Evolutionary conservation across 176 grass and related monocot species (phyloP).

Genomic region (Lolium perenne): DNA sequence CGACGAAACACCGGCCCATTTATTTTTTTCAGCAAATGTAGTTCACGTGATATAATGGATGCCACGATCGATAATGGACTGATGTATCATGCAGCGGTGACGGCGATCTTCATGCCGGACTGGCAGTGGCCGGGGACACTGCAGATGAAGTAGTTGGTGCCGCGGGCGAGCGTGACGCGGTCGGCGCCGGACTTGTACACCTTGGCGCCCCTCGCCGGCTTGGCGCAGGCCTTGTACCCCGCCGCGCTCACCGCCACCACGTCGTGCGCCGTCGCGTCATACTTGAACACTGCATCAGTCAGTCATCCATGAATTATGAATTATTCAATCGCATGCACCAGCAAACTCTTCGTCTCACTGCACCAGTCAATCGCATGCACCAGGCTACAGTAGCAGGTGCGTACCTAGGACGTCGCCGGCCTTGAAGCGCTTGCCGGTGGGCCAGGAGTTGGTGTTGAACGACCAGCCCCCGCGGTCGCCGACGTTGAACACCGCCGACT

Average conservation of each 20-base stretch:
- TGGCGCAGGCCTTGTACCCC: constrained; percentile 51
- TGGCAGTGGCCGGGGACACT: constrained; percentile 57
- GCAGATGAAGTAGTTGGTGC: constrained; percentile 68
- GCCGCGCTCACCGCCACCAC: constrained; percentile 48
- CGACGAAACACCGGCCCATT: neutral
- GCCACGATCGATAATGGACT: neutral
- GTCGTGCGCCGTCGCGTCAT: constrained; percentile 48
- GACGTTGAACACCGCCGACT: constrained; percentile 64
- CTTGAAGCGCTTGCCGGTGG: constrained; percentile 70
- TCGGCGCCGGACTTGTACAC: constrained; percentile 52
- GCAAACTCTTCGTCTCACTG: neutral
- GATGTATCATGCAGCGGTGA: constrained; percentile 34
- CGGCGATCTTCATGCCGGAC: constrained; percentile 65
- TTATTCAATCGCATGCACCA: neutral
- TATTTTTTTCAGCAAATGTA: neutral
- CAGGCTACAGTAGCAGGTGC: neutral
- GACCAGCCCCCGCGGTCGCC: constrained; percentile 64
- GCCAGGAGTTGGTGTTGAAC: constrained; percentile 51
- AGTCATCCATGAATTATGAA: too few relatives aligned
- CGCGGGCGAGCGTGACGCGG: constrained; percentile 52
- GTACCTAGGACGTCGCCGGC: constrained; percentile 63
- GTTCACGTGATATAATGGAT: neutral
- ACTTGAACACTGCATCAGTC: constrained; percentile 46
- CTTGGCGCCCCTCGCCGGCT: constrained; percentile 17
- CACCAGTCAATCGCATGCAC: neutral